Evolutionary conservation across 2,329 filamentous ascomycete species (phyloP).

Genomic region (Cladophialophora psammophila): DNA sequence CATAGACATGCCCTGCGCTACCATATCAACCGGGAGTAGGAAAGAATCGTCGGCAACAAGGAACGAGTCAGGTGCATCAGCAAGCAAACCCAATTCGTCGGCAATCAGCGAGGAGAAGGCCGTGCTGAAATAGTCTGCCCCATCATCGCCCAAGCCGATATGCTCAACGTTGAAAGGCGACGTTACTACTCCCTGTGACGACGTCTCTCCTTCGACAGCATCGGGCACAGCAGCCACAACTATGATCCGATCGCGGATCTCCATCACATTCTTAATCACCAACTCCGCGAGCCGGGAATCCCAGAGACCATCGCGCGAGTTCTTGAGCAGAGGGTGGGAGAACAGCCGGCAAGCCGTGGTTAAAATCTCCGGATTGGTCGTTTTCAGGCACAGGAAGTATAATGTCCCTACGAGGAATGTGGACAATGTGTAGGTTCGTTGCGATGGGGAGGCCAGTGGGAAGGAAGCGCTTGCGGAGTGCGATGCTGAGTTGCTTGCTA

Average conservation of each 20-base stretch:
- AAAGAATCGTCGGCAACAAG: background rate
- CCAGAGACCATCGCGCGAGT: constrained; percentile 41
- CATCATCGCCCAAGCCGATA: background rate
- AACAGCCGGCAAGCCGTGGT: constrained; percentile 33
- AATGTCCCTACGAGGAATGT: constrained; percentile 40
- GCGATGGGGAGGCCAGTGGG: constrained; percentile 2
- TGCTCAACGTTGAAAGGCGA: background rate
- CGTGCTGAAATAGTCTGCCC: background rate
- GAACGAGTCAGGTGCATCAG: background rate
- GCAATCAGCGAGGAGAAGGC: background rate
- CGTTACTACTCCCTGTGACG: too few relatives aligned
- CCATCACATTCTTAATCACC: constrained; percentile 30
- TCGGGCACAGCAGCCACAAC: background rate
- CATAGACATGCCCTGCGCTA: background rate
- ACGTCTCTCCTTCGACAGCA: background rate
- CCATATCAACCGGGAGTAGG: background rate
- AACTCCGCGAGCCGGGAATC: constrained; percentile 33
- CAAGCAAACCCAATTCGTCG: background rate
- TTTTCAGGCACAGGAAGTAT: constrained; percentile 41
- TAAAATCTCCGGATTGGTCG: constrained; percentile 23
- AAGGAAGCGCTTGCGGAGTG: background rate
- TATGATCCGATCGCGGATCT: constrained; percentile 4
- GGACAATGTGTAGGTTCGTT: constrained; percentile 38
- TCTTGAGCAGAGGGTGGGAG: constrained; percentile 25
- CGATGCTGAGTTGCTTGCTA: background rate